Base-by-base conservation (phyloP, 1,284 basidiomycete genomes). In the Microbotryomycetes sp. region DNA sequence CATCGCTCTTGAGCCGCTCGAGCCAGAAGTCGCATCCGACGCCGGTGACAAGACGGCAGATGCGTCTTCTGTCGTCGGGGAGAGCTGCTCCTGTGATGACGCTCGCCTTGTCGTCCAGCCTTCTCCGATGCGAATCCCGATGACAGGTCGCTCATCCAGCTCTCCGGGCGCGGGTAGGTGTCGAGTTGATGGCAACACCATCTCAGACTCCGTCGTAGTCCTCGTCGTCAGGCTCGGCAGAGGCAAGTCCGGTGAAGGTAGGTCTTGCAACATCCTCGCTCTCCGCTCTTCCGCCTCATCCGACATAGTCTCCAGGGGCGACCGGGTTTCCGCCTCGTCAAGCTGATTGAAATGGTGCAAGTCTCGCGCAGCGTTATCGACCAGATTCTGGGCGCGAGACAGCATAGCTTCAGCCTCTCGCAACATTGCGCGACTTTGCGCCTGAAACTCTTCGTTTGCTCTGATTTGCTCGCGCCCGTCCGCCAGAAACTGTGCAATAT, bases 71-170 rank as follows among this genome's bases (percentile, higher is more conserved):
- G 50, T n/a, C 24, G 50, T 24, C n/a, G n/a, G 13, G 5, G 11
- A n/a, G 7, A 16, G 24, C 23, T 18, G 18, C 23, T 13, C 24
- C 2, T 6, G 9, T 27, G 50, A 11, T 7, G 50, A n/a, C n/a
- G n/a, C 18, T 13, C 15, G 11, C 6, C 24, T 24, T 4, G 21
- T 52, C 1, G 48, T 46, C 56, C 57, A 65, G 0, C 63, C 63
- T 41, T 65, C 60, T 28, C 63, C 63, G 6, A 64, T 31, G 3
- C 63, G 30, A 2, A 64, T 21, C 7, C 63, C 57, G 21, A 65
- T 45, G 18, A 31, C 5, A 28, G 45, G 45, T 6, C 26, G 24
- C 1, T 11, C 18, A 21, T 41, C 35, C 35, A 41, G 18, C 18
- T 41, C 35, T 11, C 9, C 16, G 18, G 54, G 45, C 11, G 27